phyloP scores from a whole-genome alignment of 257 asterid species.

The Solanum paucissectum region DNA sequence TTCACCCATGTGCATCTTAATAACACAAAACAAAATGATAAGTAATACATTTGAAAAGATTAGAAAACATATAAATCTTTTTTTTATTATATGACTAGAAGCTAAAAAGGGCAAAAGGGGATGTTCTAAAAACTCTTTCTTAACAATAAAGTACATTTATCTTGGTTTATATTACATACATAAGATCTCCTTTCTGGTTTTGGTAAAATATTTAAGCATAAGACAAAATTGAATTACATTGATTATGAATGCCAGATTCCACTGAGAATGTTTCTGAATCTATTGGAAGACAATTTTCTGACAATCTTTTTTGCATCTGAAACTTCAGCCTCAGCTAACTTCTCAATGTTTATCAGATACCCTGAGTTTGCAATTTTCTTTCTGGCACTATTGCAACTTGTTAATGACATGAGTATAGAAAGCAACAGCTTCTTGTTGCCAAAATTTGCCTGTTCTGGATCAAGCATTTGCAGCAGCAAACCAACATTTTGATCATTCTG shows the following conservation, averaged over 20 bases:
- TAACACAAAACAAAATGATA: not conserved
- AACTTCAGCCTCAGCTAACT: slow-evolving; percentile 66
- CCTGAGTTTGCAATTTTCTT: slow-evolving; percentile 72
- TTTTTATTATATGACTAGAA: not conserved
- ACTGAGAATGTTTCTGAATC: slow-evolving; percentile 42
- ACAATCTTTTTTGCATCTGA: slow-evolving; percentile 84
- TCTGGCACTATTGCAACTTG: slow-evolving; percentile 65
- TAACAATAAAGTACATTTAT: slow-evolving; percentile 4
- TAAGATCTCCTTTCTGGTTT: not conserved
- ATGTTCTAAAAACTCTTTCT: slow-evolving; percentile 3
- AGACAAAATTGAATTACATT: slow-evolving; percentile 4
- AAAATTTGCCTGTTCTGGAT: slow-evolving; percentile 40
- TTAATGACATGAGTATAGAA: slow-evolving; percentile 63
- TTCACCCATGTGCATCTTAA: slow-evolving; percentile 33
- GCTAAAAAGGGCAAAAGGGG: not conserved
- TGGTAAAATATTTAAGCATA: not conserved
- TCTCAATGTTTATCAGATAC: slow-evolving; percentile 58
- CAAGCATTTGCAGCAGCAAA: slow-evolving; percentile 58
- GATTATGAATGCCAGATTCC: slow-evolving; percentile 68
- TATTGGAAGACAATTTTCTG: slow-evolving; percentile 42
- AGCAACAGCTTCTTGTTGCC: slow-evolving; percentile 61
- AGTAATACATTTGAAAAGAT: not conserved
- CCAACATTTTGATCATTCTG: slow-evolving; percentile 62
- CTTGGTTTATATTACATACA: slow-evolving; percentile 18
- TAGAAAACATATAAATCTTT: not conserved